phyloP scores from a whole-genome alignment of 306 rosid species.

The Inga oerstediana region DNA sequence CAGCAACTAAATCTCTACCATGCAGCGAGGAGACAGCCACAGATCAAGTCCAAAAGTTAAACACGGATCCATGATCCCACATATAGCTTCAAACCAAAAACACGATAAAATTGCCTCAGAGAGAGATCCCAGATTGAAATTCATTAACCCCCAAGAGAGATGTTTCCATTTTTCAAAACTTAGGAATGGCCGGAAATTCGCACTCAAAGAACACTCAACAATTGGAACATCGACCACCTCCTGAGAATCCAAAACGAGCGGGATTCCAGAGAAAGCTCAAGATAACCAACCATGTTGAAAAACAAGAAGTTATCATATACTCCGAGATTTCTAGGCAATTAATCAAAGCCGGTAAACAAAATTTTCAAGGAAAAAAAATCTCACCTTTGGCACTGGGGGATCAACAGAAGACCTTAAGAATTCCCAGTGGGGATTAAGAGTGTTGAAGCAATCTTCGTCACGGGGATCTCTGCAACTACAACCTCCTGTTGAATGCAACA shows the following conservation, averaged over 20 bases:
- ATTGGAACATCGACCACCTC: neutral
- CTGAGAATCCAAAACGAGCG: neutral
- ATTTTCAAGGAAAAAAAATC: neutral
- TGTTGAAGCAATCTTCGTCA: neutral
- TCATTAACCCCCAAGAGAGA: neutral
- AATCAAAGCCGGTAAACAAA: conserved; percentile 13
- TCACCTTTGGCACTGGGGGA: conserved; percentile 31
- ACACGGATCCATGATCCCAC: conserved; percentile 39
- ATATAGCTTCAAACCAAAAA: conserved; percentile 21
- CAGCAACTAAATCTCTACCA: conserved; percentile 17
- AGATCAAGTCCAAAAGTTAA: neutral
- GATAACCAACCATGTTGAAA: conserved; percentile 20
- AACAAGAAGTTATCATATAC: neutral
- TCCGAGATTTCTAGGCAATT: conserved; percentile 1
- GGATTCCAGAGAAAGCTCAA: conserved; percentile 5
- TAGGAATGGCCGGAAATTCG: neutral
- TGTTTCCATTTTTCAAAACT: neutral
- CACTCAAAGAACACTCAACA: neutral
- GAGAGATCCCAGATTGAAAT: conserved; percentile 22
- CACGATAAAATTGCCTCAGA: neutral
- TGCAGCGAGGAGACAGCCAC: conserved; percentile 12
- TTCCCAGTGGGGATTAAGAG: neutral
- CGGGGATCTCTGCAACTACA: neutral
- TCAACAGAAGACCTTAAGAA: neutral
- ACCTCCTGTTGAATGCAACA: neutral